Conservation (phyloP, 768 basidiomycete species). For the Podaxis rugospora region DNA sequence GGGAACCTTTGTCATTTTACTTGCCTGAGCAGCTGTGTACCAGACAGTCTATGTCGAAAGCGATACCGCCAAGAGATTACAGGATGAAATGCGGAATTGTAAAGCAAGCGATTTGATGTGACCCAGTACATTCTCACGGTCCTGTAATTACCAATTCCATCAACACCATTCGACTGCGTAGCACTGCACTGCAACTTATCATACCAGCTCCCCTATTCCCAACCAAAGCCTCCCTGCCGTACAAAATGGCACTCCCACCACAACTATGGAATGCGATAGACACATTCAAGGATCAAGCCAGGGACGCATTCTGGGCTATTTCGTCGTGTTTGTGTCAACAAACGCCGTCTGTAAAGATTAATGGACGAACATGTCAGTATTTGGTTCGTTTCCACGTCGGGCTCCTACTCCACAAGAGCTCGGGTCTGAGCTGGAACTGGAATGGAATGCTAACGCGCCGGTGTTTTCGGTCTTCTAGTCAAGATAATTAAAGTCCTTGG, state of each 20-base stretch:
- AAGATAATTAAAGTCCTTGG: conserved; percentile 90
- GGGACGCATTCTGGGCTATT: conserved; percentile 79
- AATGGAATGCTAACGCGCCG: neutral
- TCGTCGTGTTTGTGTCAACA: conserved; percentile 79
- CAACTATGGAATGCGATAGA: conserved; percentile 47
- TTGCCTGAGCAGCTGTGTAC: no score
- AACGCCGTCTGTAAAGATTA: conserved; percentile 89
- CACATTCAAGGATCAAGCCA: conserved; percentile 65
- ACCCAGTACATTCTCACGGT: neutral
- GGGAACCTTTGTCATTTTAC: neutral
- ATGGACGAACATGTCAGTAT: conserved; percentile 82
- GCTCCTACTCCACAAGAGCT: neutral
- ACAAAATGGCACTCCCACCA: conserved; percentile 28
- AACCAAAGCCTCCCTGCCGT: neutral
- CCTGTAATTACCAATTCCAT: neutral
- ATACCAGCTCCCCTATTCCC: neutral
- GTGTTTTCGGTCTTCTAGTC: conserved; percentile 40
- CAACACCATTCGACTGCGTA: neutral
- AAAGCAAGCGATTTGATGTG: no score
- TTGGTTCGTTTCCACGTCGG: neutral
- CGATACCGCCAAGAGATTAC: no score
- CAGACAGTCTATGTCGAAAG: no score
- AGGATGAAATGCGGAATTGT: no score
- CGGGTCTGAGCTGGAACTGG: neutral
- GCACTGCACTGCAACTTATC: neutral